Evolutionary conservation across 768 basidiomycete species (phyloP), one percentile per base, ranked within the genome.

Genomic region (Trametes cubensis): DNA sequence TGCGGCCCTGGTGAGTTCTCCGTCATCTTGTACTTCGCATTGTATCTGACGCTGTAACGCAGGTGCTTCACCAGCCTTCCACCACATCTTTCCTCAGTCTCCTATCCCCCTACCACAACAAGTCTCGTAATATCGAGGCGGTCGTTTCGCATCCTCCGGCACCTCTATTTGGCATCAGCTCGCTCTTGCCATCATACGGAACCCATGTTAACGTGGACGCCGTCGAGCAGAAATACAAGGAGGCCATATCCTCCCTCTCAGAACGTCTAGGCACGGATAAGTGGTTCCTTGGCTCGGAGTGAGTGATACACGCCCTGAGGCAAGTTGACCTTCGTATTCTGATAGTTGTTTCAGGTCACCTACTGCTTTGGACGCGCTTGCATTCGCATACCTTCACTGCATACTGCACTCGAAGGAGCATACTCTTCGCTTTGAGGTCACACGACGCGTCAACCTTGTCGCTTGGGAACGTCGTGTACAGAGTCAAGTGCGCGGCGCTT

Each of bases 251-350:
- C 1, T 82, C 90, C 1, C 81, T 94, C 30, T 88, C 89, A 0
- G 88, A 89, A 64, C 83, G 91, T 23, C 81, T 94, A 1, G 88
- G 85, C 25, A 84, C 82, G 3, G 88, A 93, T 69, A 83, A 82
- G 63, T 94, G 92, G 92, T 89, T 94, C 75, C 81, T 94, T 3
- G 86, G 80, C 40, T 93, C 90, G 14, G 75, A 74, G 92, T 92
- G 70, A 50, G 82, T 68, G 66, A 46, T 63, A 3, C 50, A 8
- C 6, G 25, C 21, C 38, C 49, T 47, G 5, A 8, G 23, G 7
- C 14, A 7, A n/a, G n/a, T 14, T 18, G 1, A 39, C 44, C 18
- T 45, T n/a, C 14, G 2, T 18, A 14, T 28, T 20, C 48, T 60
- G 21, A 44, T 17, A 56, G 48, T 51, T 17, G n/a, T 18, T 39